phyloP scores from a whole-genome alignment of 1,139 yeast species.

The Candida dubliniensis region DNA sequence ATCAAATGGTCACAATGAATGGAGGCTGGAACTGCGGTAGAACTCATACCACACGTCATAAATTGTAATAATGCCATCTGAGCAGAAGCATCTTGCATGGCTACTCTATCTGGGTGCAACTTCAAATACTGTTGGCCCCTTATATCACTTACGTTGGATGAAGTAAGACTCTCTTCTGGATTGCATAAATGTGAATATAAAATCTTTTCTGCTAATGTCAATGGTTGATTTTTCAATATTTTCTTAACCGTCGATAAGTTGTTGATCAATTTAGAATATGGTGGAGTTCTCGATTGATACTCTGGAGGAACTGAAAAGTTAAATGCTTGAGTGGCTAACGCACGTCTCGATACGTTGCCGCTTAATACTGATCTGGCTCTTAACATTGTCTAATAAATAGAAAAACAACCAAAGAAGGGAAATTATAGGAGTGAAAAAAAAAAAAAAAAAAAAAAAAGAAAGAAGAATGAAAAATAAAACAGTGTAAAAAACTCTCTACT shows the following conservation, averaged over 20 bases:
- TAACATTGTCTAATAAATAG: conserved; percentile 9
- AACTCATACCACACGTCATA: conserved; percentile 89
- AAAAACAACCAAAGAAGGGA: neutral
- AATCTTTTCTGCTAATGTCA: conserved; percentile 92
- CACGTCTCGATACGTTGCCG: conserved; percentile 16
- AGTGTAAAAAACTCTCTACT: neutral
- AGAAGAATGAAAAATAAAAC: conserved; percentile 1
- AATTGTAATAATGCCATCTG: conserved; percentile 96
- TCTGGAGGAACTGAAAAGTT: conserved; percentile 53
- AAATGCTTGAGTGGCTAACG: conserved; percentile 37
- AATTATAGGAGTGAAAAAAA: neutral
- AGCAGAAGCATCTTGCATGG: conserved; percentile 99
- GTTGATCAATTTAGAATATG: conserved; percentile 71
- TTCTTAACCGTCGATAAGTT: conserved; percentile 63
- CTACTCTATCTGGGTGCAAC: conserved; percentile 95
- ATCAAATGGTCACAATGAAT: conserved; percentile 97
- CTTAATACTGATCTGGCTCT: conserved; percentile 11
- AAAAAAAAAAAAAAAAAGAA: conserved; percentile 3
- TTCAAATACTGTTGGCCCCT: conserved; percentile 87
- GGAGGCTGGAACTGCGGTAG: conserved; percentile 89
- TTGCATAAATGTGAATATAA: conserved; percentile 85
- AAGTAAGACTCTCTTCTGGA: conserved; percentile 74
- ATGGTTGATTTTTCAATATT: conserved; percentile 67
- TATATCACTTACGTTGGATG: conserved; percentile 53
- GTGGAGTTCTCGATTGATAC: conserved; percentile 74